Conservation (phyloP, 768 basidiomycete species). For the Pseudohyphozyma bogoriensis region DNA sequence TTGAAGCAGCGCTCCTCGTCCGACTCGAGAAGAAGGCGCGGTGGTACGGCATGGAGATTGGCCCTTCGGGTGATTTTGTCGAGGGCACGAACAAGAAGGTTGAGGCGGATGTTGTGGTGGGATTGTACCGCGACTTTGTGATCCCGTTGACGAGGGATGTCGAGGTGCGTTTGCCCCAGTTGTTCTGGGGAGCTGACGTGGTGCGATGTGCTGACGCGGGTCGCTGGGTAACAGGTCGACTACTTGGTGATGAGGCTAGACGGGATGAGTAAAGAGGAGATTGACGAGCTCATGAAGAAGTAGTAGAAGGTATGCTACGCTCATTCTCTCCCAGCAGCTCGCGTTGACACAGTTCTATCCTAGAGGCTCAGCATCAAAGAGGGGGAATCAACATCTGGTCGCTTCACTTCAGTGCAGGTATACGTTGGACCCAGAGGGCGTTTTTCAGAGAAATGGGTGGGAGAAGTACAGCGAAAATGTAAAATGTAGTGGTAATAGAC, state of each 20-base stretch:
- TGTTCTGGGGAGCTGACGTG: neutral
- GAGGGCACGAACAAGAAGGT: constrained; percentile 49
- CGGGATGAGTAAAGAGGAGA: constrained; percentile 68
- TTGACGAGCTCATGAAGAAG: constrained; percentile 45
- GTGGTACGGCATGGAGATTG: constrained; percentile 71
- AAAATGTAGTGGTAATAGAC: too few species aligned
- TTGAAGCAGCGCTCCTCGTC: constrained; percentile 71
- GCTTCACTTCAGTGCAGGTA: too few species aligned
- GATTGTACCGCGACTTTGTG: constrained; percentile 86
- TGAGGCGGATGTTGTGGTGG: constrained; percentile 83
- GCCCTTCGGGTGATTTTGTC: constrained; percentile 48
- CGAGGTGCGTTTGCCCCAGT: constrained; percentile 82
- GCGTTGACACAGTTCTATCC: too few species aligned
- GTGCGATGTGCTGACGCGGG: neutral
- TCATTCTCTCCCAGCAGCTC: too few species aligned
- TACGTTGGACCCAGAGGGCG: too few species aligned
- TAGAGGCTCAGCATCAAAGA: too few species aligned
- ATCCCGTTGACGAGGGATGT: constrained; percentile 97
- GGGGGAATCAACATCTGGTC: too few species aligned
- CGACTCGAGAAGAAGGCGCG: constrained; percentile 75
- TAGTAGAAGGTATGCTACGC: too few species aligned
- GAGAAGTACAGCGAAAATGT: too few species aligned
- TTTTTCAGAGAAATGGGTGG: too few species aligned
- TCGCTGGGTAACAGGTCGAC: constrained; percentile 56
- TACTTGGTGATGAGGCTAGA: constrained; percentile 86